Percentiles rank a stretch among this genome's conserved stretches.
These are phyloP conservation scores for Raddia distichophylla DNA, from an alignment of 176 grass and related monocot genomes.

Conservation along the genomic window DNA sequence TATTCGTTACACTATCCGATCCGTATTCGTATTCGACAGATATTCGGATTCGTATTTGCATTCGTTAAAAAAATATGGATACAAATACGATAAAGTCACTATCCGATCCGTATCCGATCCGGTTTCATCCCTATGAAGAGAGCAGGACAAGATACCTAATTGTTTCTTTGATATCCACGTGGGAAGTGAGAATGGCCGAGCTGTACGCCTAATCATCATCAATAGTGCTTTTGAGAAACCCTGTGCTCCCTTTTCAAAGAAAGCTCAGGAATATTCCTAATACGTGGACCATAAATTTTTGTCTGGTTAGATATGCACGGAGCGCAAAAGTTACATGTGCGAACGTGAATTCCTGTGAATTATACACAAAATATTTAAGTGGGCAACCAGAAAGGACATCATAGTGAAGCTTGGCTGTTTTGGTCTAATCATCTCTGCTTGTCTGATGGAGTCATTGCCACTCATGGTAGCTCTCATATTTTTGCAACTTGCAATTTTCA, in stretches of 20 bases:
- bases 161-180: too few species aligned
- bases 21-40: too few species aligned
- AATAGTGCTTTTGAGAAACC: constrained; percentile 1
- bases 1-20: too few species aligned
- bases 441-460: constrained; percentile 35
- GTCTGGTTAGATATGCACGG: neutral
- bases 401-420: constrained; percentile 26
- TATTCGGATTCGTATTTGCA: too few species aligned
- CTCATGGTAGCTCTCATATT: constrained; percentile 31
- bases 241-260: neutral
- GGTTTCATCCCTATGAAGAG: too few species aligned
- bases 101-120: too few species aligned
- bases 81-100: too few species aligned
- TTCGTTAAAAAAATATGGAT: too few species aligned
- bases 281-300: constrained; percentile 23
- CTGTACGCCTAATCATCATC: neutral
- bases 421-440: constrained; percentile 9
- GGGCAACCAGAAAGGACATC: constrained; percentile 14
- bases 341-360: constrained; percentile 25
- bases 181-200: neutral
- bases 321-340: neutral
- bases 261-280: constrained; percentile 21
- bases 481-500: constrained; percentile 26
- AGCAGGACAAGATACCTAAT: too few species aligned
- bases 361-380: neutral